Conservation (phyloP, 441 rosid species). For the Geranium incanum region DNA sequence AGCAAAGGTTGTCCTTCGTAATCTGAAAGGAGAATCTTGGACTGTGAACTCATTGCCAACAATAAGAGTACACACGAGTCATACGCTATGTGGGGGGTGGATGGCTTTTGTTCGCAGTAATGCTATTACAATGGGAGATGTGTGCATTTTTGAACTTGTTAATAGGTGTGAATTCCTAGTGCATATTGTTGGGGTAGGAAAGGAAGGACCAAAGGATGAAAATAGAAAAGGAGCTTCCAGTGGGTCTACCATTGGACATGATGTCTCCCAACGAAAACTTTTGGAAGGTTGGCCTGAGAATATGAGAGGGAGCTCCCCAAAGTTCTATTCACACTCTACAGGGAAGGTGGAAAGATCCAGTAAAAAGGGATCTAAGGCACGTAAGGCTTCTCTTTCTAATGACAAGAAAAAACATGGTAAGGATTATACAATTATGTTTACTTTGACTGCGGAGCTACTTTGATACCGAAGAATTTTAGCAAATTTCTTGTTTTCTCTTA, state of each 20-base stretch:
- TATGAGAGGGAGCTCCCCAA: slow-evolving; percentile 27
- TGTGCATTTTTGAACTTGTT: slow-evolving; percentile 51
- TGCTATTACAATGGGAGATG: slow-evolving; percentile 42
- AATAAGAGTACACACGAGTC: slow-evolving; percentile 52
- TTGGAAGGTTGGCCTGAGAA: slow-evolving; percentile 28
- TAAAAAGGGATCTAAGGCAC: slow-evolving; percentile 23
- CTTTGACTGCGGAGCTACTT: not conserved
- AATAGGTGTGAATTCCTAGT: slow-evolving; percentile 41
- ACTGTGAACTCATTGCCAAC: slow-evolving; percentile 58
- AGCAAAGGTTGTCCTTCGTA: slow-evolving; percentile 45
- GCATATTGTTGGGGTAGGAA: slow-evolving; percentile 45
- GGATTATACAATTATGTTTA: slow-evolving; percentile 7
- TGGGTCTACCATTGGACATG: slow-evolving; percentile 23
- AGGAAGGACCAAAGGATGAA: slow-evolving; percentile 24
- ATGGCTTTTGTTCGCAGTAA: slow-evolving; percentile 52
- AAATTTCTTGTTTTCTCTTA: not conserved
- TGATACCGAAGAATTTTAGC: not conserved
- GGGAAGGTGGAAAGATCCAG: slow-evolving; percentile 27
- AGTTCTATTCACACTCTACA: slow-evolving; percentile 29
- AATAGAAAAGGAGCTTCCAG: slow-evolving; percentile 25
- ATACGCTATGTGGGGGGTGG: slow-evolving; percentile 68
- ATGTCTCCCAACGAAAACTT: slow-evolving; percentile 20
- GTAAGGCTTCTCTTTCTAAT: slow-evolving; percentile 4
- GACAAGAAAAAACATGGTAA: slow-evolving; percentile 30
- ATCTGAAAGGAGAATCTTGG: slow-evolving; percentile 45